Conservation (phyloP, 495 filamentous ascomycete species). For the Lasiosphaeria miniovina region DNA sequence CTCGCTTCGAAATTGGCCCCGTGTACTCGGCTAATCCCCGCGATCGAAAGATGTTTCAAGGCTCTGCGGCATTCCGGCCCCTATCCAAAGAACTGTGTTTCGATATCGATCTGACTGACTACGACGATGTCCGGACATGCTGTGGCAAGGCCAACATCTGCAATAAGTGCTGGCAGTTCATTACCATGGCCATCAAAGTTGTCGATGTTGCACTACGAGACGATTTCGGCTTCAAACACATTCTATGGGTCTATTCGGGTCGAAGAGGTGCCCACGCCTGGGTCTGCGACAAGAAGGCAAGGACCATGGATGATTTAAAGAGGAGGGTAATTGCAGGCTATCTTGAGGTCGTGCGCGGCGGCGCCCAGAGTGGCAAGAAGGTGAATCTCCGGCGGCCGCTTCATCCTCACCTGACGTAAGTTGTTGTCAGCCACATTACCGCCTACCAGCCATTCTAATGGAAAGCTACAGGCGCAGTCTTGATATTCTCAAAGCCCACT, state of each 20-base stretch:
- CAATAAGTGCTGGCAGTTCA: slow-evolving; percentile 90
- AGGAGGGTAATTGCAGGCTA: slow-evolving; percentile 81
- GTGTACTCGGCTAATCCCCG: slow-evolving; percentile 91
- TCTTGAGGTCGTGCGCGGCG: slow-evolving; percentile 80
- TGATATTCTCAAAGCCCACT: slow-evolving; percentile 71
- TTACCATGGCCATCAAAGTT: slow-evolving; percentile 95
- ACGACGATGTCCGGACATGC: slow-evolving; percentile 94
- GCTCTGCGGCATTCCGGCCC: slow-evolving; percentile 68
- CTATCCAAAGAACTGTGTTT: slow-evolving; percentile 91
- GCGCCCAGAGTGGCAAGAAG: slow-evolving; percentile 78
- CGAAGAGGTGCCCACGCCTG: slow-evolving; percentile 95
- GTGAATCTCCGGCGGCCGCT: slow-evolving; percentile 82
- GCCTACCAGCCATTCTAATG: slow-evolving; percentile 1
- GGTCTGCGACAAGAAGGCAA: slow-evolving; percentile 90
- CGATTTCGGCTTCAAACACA: slow-evolving; percentile 93
- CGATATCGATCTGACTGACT: slow-evolving; percentile 98
- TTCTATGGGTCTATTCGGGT: slow-evolving; percentile 97
- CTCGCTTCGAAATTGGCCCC: slow-evolving; percentile 96
- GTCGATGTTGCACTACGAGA: slow-evolving; percentile 81
- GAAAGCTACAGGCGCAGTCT: slow-evolving; percentile 63
- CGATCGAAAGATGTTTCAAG: slow-evolving; percentile 84
- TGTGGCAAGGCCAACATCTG: slow-evolving; percentile 93
- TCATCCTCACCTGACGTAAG: slow-evolving; percentile 80
- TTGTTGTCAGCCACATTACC: not conserved
- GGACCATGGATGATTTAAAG: slow-evolving; percentile 77